Conservation (phyloP, 2,329 filamentous ascomycete genomes). For the Botrytis sinoallii region DNA sequence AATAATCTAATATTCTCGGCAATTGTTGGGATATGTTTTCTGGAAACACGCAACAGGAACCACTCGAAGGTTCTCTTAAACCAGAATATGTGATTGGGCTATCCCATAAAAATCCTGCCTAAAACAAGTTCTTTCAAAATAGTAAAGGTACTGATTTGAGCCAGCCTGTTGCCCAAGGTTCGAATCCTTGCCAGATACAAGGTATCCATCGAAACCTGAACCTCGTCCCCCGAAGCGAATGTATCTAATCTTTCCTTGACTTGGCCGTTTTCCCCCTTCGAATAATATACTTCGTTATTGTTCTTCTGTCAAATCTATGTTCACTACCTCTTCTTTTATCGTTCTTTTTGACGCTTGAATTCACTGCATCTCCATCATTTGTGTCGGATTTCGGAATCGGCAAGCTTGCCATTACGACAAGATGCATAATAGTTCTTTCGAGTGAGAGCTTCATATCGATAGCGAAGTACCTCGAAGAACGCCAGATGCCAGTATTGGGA, state of each 20-base stretch:
- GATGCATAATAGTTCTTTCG: neutral
- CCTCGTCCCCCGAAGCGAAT: neutral
- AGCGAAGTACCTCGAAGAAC: accelerated
- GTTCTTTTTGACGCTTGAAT: neutral
- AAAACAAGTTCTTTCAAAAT: neutral
- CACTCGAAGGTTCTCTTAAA: neutral
- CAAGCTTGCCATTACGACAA: neutral
- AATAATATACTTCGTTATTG: neutral
- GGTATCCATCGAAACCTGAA: neutral
- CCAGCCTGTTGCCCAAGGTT: neutral
- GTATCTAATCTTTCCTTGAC: neutral
- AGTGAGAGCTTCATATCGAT: accelerated
- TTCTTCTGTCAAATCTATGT: neutral
- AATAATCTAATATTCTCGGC: no score
- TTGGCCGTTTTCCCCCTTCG: accelerated
- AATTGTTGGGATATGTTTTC: neutral
- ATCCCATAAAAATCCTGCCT: neutral
- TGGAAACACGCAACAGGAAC: neutral
- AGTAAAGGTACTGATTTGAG: neutral
- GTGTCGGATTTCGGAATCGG: neutral
- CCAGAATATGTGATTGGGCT: neutral
- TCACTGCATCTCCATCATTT: neutral
- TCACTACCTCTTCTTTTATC: neutral
- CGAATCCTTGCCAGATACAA: neutral
- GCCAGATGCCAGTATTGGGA: neutral